Percentiles rank a stretch among this genome's conserved stretches.
phyloP scores from a whole-genome alignment of 768 basidiomycete genomes.

The Termitomyces heimii region DNA sequence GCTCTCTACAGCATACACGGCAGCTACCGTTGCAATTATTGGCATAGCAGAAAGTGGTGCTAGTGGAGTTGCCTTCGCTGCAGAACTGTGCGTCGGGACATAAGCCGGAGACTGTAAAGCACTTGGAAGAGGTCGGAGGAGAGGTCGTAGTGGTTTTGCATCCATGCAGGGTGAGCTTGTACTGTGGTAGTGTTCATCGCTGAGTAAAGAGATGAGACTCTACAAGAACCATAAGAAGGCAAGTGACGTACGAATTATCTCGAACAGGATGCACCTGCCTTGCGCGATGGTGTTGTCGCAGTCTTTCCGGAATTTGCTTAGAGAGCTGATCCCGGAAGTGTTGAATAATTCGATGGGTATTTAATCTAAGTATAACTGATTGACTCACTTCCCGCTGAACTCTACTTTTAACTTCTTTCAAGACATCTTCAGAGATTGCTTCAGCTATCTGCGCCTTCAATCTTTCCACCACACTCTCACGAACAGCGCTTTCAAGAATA shows the following conservation, averaged over 20 bases:
- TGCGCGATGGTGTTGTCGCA: conserved; percentile 36
- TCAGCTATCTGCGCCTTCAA: conserved; percentile 29
- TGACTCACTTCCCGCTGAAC: conserved; percentile 37
- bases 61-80: conserved; percentile 18
- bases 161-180: conserved; percentile 26
- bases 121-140: conserved; percentile 44
- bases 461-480: conserved; percentile 33
- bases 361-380: background rate
- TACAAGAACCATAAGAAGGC: background rate
- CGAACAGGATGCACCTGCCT: conserved; percentile 36
- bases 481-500: conserved; percentile 32
- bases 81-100: conserved; percentile 16
- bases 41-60: conserved; percentile 23
- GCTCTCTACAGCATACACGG: background rate
- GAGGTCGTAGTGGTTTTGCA: conserved; percentile 38
- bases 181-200: conserved; percentile 43
- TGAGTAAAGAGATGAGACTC: conserved; percentile 13
- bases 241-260: conserved; percentile 38
- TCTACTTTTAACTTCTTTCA: conserved; percentile 30
- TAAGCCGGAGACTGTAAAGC: conserved; percentile 39
- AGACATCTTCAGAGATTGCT: conserved; percentile 28
- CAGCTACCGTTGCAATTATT: conserved; percentile 6
- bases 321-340: conserved; percentile 26
- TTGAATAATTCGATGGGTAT: background rate
- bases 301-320: conserved; percentile 34